A percentile compares a stretch with the other conserved stretches of the same genome.
phyloP scores from a whole-genome alignment of 2,329 filamentous ascomycete species.

The Microdochium trichocladiopsis region DNA sequence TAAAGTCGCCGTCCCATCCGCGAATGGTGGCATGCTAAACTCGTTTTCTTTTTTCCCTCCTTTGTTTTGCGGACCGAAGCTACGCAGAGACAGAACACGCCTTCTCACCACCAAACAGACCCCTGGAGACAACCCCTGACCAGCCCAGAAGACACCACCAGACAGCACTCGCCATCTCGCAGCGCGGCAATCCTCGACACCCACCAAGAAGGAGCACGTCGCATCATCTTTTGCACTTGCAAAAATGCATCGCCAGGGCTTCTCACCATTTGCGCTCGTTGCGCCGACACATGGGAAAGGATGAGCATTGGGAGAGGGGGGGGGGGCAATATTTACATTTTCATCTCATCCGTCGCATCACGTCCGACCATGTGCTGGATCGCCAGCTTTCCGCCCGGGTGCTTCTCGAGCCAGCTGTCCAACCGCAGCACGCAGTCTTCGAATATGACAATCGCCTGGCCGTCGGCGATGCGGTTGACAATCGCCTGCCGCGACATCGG shows the following conservation, averaged over 20 bases:
- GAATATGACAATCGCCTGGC: conserved; percentile 47
- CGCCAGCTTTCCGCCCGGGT: conserved; percentile 52
- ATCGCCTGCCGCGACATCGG: conserved; percentile 37
- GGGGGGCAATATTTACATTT: conserved; percentile 36
- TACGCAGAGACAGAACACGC: no score
- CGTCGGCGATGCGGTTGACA: conserved; percentile 44
- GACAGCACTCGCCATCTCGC: no score
- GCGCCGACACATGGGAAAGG: no score
- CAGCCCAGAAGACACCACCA: no score
- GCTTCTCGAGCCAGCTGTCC: conserved; percentile 49
- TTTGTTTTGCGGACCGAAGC: not conserved
- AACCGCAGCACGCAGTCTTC: conserved; percentile 47
- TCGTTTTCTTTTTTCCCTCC: not conserved
- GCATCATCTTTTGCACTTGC: no score
- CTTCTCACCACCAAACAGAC: no score
- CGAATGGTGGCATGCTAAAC: not conserved
- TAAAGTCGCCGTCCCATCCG: not conserved
- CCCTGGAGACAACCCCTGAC: no score
- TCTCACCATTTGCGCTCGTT: no score
- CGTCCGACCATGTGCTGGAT: conserved; percentile 55
- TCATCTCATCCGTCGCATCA: conserved; percentile 53
- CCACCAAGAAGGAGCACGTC: no score
- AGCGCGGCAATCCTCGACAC: no score
- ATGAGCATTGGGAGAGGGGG: no score
- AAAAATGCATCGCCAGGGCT: no score